Percentiles rank a stretch among this genome's conserved stretches.
phyloP scores from a whole-genome alignment of 78 protist genomes.

The Chrysochromulina tobinii region DNA sequence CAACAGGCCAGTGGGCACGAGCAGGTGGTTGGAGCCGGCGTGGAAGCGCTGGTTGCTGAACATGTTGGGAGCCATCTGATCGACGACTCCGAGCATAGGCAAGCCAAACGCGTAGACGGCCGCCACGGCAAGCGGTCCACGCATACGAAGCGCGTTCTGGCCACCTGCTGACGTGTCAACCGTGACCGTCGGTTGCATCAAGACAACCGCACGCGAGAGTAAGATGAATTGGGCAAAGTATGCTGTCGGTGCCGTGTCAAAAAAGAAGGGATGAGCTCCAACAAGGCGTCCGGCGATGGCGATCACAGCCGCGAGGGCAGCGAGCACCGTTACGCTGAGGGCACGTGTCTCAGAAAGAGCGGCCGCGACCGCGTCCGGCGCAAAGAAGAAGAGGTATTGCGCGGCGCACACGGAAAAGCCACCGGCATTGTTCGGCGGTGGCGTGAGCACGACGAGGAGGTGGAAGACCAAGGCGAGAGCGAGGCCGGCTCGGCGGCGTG shows the following conservation, averaged over 20 bases:
- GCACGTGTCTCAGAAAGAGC: not conserved
- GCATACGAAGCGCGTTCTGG: too few relatives aligned
- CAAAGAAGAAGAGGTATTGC: not conserved
- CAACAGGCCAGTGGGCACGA: not conserved
- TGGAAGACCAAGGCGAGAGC: not conserved
- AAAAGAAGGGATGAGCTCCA: not conserved
- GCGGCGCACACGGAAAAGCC: not conserved
- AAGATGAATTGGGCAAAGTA: not conserved
- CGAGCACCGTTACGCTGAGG: too few relatives aligned
- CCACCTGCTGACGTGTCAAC: too few relatives aligned
- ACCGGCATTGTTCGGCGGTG: not conserved
- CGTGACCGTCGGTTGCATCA: too few relatives aligned
- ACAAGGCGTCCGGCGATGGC: not conserved
- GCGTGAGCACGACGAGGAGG: not conserved
- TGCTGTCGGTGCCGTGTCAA: not conserved
- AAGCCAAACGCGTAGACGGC: not conserved
- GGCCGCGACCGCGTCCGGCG: not conserved
- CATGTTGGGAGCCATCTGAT: not conserved
- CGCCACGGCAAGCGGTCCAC: not conserved
- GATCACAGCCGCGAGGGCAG: not conserved
- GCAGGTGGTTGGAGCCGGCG: conserved; percentile 5
- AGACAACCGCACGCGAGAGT: not conserved
- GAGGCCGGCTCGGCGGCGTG: not conserved
- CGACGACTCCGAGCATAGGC: not conserved
- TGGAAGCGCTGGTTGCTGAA: not conserved